phyloP scores from a whole-genome alignment of 352 stramenopile species.

The Phytophthora pisi region DNA sequence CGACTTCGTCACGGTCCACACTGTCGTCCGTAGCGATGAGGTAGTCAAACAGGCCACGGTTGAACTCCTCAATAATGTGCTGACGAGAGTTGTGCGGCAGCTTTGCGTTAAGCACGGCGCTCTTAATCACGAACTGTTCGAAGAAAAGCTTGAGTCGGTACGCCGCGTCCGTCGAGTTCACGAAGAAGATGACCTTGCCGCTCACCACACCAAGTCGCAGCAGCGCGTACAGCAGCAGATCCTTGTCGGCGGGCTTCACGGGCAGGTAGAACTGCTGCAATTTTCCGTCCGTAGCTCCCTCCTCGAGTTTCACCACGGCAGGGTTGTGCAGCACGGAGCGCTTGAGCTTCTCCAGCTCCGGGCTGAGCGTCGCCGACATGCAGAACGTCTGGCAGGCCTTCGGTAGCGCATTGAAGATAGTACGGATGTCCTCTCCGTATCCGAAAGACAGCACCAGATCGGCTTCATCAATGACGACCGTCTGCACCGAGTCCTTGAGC shows the following conservation, averaged over 20 bases:
- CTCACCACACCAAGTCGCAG: constrained; percentile 97
- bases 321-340: constrained; percentile 97
- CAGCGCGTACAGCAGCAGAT: constrained; percentile 98
- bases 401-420: constrained; percentile 94
- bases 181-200: constrained; percentile 99
- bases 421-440: constrained; percentile 93
- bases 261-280: constrained; percentile 97
- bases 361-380: constrained; percentile 97
- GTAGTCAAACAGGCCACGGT: constrained; percentile 98
- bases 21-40: constrained; percentile 99
- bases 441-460: constrained; percentile 98
- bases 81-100: constrained; percentile 97
- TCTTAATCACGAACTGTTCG: constrained; percentile 99
- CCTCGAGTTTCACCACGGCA: constrained; percentile 97
- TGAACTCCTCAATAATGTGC: constrained; percentile 97
- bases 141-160: constrained; percentile 99
- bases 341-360: constrained; percentile 97
- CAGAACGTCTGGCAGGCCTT: constrained; percentile 98
- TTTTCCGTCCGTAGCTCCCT: constrained; percentile 88
- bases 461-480: constrained; percentile 98
- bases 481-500: constrained; percentile 93
- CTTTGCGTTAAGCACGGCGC: constrained; percentile 98
- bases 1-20: constrained; percentile 86
- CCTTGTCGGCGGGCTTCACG: constrained; percentile 92
- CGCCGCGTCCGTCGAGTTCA: constrained; percentile 94